Evolutionary conservation across 352 stramenopile genomes (phyloP).

Genomic region (Phytophthora pseudosyringae): DNA sequence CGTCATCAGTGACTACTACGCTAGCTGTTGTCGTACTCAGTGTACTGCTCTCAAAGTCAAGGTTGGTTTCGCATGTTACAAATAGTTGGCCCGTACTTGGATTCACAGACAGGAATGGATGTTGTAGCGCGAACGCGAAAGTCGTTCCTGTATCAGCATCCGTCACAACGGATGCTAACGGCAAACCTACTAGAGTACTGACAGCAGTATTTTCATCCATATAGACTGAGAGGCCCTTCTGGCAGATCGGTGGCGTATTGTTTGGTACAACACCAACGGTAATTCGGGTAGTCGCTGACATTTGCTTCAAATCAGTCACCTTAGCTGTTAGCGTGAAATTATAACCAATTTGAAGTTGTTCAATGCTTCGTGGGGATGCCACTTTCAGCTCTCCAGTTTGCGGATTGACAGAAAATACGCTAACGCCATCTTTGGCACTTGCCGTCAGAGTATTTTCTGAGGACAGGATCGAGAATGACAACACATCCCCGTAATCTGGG

Average conservation of each 20-base stretch:
- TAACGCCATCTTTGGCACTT: slow-evolving; percentile 6
- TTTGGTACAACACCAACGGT: slow-evolving; percentile 21
- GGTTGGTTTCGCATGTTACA: slow-evolving; percentile 26
- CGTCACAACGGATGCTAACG: slow-evolving; percentile 16
- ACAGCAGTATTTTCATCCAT: slow-evolving; percentile 32
- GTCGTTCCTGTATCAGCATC: slow-evolving; percentile 35
- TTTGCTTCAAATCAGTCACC: slow-evolving; percentile 16
- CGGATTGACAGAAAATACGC: slow-evolving; percentile 26
- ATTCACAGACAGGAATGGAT: slow-evolving; percentile 35
- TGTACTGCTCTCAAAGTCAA: slow-evolving; percentile 32
- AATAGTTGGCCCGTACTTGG: slow-evolving; percentile 35
- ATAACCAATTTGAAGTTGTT: slow-evolving; percentile 13
- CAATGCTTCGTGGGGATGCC: slow-evolving; percentile 4
- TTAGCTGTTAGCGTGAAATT: slow-evolving; percentile 22
- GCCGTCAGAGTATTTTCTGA: neutral
- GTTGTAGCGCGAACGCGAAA: slow-evolving; percentile 33
- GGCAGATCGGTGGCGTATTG: slow-evolving; percentile 24
- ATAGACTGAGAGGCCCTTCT: slow-evolving; percentile 1
- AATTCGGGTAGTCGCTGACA: slow-evolving; percentile 9
- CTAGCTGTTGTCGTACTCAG: slow-evolving; percentile 12
- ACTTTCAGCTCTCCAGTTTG: slow-evolving; percentile 30
- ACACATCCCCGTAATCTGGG: slow-evolving; percentile 22
- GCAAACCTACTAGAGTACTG: slow-evolving; percentile 20
- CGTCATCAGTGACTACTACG: slow-evolving; percentile 41
- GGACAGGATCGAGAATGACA: slow-evolving; percentile 26